Base-by-base conservation (phyloP, 106 monocot species). In the Amphibolis antarctica region DNA sequence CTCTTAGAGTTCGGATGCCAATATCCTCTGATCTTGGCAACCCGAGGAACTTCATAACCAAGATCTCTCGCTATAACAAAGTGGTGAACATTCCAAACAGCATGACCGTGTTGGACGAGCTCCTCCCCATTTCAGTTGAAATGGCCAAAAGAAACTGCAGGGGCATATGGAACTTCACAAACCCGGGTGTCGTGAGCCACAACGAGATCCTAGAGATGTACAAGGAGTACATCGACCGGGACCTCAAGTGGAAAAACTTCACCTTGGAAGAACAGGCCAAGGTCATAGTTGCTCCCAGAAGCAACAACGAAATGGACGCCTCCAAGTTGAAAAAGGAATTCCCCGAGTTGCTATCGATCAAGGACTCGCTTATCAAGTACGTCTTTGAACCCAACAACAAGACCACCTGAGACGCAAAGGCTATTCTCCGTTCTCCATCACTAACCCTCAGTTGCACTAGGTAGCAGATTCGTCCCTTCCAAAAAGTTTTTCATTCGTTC, bases 201-300 rank as follows among this genome's bases (percentile, higher is more conserved):
- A 63, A 72, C 20, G 72, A 72, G 55, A 72, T 72, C 43, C 46
- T 72, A 28, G 64, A 64, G 55, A 72, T 72, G 72, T 72, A 72
- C 44, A 63, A 29, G 44, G 28, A 26, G 21, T 64, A 64, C 55
- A 44, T 72, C 18, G 45, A 72, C 5, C 72, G 64, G 0, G n/a
- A 20, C 26, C 56, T 72, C 26, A 56, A 25, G 11, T 64, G 63
- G 72, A 14, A 24, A 18, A 72, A 64, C 43, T 72, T 72, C 30
- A 63, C 72, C n/a, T 43, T 64, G 55, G 72, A 72, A 28, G 64
- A 72, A 14, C 72, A 64, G 55, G 72, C 63, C 18, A 72, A 72
- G 44, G 72, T 63, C 44, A 71, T 63, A 31, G 72, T 72, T 45
- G 72, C 64, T 28, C 52, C 63, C 5, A 63, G 64, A 46, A 72